Conservation (phyloP, 2,329 filamentous ascomycete species). For the Rosellinia necatrix region DNA sequence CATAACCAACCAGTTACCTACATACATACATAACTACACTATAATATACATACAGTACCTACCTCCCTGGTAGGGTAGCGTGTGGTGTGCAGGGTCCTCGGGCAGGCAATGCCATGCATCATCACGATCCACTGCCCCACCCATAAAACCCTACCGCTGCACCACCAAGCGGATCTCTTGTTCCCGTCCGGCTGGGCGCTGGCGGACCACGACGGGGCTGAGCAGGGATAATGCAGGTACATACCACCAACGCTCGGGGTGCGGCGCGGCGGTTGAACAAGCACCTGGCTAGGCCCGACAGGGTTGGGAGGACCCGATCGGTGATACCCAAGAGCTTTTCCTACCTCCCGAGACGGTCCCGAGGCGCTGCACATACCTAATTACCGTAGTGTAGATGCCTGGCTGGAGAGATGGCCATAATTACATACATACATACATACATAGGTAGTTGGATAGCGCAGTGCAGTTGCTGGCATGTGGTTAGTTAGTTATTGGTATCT, state of each 20-base stretch:
- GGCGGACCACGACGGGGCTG: constrained; percentile 9
- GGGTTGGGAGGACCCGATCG: not conserved
- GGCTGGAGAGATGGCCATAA: too few species aligned
- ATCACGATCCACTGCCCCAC: constrained; percentile 12
- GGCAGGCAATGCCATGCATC: constrained; percentile 12
- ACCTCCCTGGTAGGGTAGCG: not conserved
- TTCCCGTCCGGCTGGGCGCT: constrained; percentile 29
- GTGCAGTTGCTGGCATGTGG: too few species aligned
- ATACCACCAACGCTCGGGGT: too few species aligned
- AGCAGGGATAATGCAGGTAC: constrained; percentile 26
- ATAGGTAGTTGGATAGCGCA: too few species aligned
- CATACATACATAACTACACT: too few species aligned
- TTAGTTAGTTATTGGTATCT: too few species aligned
- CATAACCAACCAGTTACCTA: not conserved
- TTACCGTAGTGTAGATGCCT: too few species aligned
- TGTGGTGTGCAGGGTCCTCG: constrained; percentile 1
- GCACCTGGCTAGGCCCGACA: constrained; percentile 3
- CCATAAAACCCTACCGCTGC: constrained; percentile 16
- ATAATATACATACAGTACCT: too few species aligned
- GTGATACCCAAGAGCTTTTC: not conserved
- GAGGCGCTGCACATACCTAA: too few species aligned
- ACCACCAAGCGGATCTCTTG: constrained; percentile 24
- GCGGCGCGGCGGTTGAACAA: constrained; percentile 14
- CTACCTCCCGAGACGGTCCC: too few species aligned
- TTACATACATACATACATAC: too few species aligned